These are phyloP conservation scores for Ophiocordyceps polyrhachis-furcata DNA, from an alignment of 2,329 filamentous ascomycete genomes.

Conservation along the genomic window DNA sequence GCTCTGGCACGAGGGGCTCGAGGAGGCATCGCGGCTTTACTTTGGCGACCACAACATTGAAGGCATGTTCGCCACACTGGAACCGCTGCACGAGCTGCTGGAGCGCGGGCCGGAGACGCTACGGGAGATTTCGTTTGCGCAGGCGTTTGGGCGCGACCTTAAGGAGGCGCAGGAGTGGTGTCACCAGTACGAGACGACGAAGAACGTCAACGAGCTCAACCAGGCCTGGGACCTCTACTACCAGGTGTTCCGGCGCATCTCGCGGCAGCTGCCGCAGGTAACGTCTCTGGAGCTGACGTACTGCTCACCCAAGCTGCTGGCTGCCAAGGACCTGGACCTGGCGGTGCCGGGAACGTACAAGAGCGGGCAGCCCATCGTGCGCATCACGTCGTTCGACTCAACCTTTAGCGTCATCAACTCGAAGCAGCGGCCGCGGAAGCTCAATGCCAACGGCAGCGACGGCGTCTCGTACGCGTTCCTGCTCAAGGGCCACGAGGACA, in stretches of 20 bases:
- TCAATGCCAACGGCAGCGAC: constrained; percentile 77
- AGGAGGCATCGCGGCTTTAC: constrained; percentile 90
- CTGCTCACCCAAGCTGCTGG: constrained; percentile 83
- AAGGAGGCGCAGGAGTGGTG: constrained; percentile 95
- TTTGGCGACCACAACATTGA: constrained; percentile 97
- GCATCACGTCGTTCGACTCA: constrained; percentile 77
- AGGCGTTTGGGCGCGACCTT: constrained; percentile 89
- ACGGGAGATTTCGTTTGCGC: constrained; percentile 89
- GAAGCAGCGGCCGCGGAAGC: constrained; percentile 85
- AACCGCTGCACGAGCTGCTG: constrained; percentile 78
- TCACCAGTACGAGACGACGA: constrained; percentile 72
- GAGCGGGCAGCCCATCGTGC: constrained; percentile 58
- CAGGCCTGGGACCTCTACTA: constrained; percentile 99
- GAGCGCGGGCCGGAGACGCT: constrained; percentile 85
- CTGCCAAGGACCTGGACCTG: constrained; percentile 69
- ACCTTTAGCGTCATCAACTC: constrained; percentile 87
- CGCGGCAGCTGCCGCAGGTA: constrained; percentile 78
- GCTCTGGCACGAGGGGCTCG: constrained; percentile 93
- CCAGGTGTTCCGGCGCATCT: constrained; percentile 91
- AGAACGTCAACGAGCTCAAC: constrained; percentile 85
- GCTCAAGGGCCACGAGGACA: constrained; percentile 98
- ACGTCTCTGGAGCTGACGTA: constrained; percentile 89
- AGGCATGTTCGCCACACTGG: constrained; percentile 85
- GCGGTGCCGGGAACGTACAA: constrained; percentile 92
- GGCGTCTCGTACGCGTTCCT: constrained; percentile 73